These are phyloP conservation scores for Neurospora sp. DNA, from an alignment of 495 filamentous ascomycete genomes.

Conservation along the genomic window DNA sequence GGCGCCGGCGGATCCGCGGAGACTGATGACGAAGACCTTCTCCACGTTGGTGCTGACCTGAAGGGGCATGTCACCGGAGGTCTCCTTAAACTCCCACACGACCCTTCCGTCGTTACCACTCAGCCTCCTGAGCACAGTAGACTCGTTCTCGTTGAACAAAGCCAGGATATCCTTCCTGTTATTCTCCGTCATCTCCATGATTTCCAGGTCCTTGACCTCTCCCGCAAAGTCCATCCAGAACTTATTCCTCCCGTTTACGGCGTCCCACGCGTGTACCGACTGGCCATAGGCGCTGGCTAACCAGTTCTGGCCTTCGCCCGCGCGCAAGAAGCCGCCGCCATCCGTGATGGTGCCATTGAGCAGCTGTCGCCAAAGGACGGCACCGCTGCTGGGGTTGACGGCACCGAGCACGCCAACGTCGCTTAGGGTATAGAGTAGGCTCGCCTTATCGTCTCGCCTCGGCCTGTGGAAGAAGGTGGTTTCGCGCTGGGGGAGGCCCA, in stretches of 20 bases:
- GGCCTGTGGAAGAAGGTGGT: slow-evolving; percentile 95
- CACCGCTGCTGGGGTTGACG: slow-evolving; percentile 77
- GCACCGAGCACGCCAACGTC: slow-evolving; percentile 74
- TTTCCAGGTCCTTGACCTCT: slow-evolving; percentile 65
- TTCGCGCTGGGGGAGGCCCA: slow-evolving; percentile 69
- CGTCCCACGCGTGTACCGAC: slow-evolving; percentile 72
- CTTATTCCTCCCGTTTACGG: slow-evolving; percentile 62
- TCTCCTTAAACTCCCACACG: slow-evolving; percentile 66
- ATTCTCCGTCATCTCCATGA: slow-evolving; percentile 60
- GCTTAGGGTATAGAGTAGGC: slow-evolving; percentile 82
- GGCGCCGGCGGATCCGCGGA: slow-evolving; percentile 57
- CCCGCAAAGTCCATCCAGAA: slow-evolving; percentile 58
- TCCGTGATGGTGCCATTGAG: slow-evolving; percentile 31
- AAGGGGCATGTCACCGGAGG: slow-evolving; percentile 59
- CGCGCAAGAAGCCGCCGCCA: slow-evolving; percentile 50
- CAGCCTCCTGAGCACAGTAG: slow-evolving; percentile 56
- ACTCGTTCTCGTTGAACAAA: slow-evolving; percentile 49
- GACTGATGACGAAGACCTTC: slow-evolving; percentile 65
- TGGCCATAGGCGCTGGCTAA: slow-evolving; percentile 60
- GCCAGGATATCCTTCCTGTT: slow-evolving; percentile 60
- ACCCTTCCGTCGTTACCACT: slow-evolving; percentile 62
- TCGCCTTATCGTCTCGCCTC: slow-evolving; percentile 67
- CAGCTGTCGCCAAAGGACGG: slow-evolving; percentile 76
- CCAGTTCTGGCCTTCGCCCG: slow-evolving; percentile 62
- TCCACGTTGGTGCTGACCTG: slow-evolving; percentile 68